Evolutionary conservation across 345 rosid species (phyloP), one percentile per base, ranked within the genome.

Genomic region (Rubroshorea leprosula): DNA sequence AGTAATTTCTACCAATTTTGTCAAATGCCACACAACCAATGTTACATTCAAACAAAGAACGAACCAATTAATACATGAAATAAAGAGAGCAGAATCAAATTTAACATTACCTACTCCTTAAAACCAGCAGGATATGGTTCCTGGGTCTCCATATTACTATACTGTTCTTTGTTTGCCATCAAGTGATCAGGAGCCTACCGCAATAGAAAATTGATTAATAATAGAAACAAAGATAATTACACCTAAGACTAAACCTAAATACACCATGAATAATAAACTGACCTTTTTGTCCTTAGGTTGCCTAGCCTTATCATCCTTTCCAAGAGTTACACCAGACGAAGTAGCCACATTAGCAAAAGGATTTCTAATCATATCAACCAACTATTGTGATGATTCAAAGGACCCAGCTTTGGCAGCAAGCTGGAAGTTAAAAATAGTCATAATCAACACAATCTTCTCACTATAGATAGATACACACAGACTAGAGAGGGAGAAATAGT

Each of bases 51-150:
- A n/a, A n/a, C n/a, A n/a, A n/a, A n/a, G n/a, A n/a, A n/a, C n/a
- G n/a, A n/a, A n/a, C n/a, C n/a, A n/a, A n/a, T n/a, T n/a, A n/a
- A n/a, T n/a, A n/a, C n/a, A n/a, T n/a, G n/a, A n/a, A n/a, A n/a
- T n/a, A n/a, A n/a, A n/a, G n/a, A n/a, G n/a, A n/a, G n/a, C n/a
- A n/a, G n/a, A n/a, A n/a, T n/a, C n/a, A n/a, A n/a, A n/a, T 4
- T 27, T 18, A 3, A 14, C 41, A n/a, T 50, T n/a, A 89, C 99
- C 99, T 82, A 86, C 22, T 79, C 85, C 23, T 68, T 80, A 51
- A 93, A 87, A 66, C 84, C 99, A 54, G 76, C 76, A 55, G 90
- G 84, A 76, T 87, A 97, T 3, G 94, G 71, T 55, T 83, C 99
- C 59, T 68, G 71, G 62, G 71, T 41, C 19, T 93, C 97, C 14